These are phyloP conservation scores for Thielaviopsis ethacetica DNA, from an alignment of 2,329 filamentous ascomycete species.

Conservation along the genomic window DNA sequence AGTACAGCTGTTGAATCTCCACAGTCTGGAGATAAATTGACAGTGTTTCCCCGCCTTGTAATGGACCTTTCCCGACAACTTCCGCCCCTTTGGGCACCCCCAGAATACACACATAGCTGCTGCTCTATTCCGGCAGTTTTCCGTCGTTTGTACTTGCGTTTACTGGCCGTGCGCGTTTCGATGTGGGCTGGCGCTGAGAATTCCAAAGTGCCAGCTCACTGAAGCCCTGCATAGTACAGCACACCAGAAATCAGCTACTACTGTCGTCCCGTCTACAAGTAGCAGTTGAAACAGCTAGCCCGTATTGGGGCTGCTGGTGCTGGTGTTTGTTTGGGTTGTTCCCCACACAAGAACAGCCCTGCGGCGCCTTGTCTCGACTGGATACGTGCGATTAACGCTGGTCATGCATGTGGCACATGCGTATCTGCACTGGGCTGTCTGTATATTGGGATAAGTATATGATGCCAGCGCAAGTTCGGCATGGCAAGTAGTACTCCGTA, in stretches of 20 bases:
- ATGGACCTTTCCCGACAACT: not conserved
- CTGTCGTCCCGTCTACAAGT: not conserved
- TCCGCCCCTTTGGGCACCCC: not conserved
- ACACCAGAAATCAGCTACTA: not conserved
- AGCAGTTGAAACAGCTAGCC: not conserved
- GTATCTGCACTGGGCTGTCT: not conserved
- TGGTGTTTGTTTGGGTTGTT: too few relatives aligned
- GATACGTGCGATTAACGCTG: not conserved
- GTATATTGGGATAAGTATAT: not conserved
- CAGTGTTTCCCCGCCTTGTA: not conserved
- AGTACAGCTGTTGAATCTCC: not conserved
- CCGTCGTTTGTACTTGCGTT: not conserved
- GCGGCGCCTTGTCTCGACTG: not conserved
- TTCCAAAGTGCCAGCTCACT: not conserved
- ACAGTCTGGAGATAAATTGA: not conserved
- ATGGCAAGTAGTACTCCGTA: not conserved
- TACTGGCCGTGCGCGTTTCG: not conserved
- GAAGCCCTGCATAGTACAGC: not conserved
- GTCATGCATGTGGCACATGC: not conserved
- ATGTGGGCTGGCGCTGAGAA: too few relatives aligned
- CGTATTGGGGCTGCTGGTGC: too few relatives aligned
- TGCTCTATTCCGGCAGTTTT: not conserved
- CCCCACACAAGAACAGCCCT: not conserved
- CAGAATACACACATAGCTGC: too few relatives aligned
- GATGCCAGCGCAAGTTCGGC: not conserved